Conservation (phyloP, 1,139 yeast genomes). For the Kodamaea ohmeri region DNA sequence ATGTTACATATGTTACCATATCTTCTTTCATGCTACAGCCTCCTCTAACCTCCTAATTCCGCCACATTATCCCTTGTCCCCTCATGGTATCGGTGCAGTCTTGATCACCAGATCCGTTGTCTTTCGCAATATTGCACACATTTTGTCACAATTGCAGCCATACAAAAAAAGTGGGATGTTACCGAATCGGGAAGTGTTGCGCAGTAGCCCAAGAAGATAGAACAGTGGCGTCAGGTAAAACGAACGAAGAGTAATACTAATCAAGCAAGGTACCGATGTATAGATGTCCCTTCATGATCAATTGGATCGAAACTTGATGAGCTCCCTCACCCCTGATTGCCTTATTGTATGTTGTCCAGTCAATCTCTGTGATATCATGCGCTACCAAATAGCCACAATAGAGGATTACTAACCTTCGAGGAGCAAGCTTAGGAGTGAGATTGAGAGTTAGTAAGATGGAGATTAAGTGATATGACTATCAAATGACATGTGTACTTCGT, state of each 20-base stretch:
- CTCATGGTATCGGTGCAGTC: background rate
- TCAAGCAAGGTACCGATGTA: no score
- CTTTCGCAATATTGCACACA: conserved; percentile 2
- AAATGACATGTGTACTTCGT: background rate
- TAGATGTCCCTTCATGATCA: no score
- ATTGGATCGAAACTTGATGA: background rate
- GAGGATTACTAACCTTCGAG: background rate
- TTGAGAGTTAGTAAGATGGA: no score
- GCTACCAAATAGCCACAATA: conserved; percentile 3
- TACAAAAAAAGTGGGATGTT: background rate
- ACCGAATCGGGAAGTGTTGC: conserved; percentile 1
- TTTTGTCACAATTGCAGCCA: conserved; percentile 4
- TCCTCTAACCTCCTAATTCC: no score
- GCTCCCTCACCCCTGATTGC: background rate
- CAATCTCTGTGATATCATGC: background rate
- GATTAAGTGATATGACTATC: no score
- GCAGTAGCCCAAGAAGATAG: no score
- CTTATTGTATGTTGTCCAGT: background rate
- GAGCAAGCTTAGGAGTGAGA: background rate
- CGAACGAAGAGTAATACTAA: no score
- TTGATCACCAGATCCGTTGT: conserved; percentile 1
- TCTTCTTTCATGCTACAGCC: no score
- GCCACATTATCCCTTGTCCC: no score
- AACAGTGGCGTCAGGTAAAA: no score
- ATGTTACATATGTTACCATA: no score